phyloP scores from a whole-genome alignment of 192 early-diverging fungal species.

The Coemansia sp. region DNA sequence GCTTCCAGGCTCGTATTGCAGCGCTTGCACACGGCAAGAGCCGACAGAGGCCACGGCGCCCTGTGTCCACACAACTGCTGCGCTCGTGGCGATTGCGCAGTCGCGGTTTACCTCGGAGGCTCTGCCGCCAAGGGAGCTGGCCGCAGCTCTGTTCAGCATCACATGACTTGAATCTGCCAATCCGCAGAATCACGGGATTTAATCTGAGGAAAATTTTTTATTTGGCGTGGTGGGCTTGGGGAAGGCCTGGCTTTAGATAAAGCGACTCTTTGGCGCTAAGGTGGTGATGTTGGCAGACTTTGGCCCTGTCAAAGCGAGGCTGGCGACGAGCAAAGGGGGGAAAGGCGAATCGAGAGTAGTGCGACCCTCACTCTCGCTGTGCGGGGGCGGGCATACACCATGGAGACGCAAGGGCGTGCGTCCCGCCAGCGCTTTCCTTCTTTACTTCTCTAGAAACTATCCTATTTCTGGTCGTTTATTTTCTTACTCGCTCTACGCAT shows the following conservation, averaged over 20 bases:
- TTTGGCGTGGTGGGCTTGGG: not conserved
- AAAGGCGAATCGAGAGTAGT: not conserved
- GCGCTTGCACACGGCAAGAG: slow-evolving; percentile 12
- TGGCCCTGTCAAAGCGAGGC: slow-evolving; percentile 4
- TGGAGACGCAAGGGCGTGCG: slow-evolving; percentile 1
- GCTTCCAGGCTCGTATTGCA: slow-evolving; percentile 49
- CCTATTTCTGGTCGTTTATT: slow-evolving; percentile 23
- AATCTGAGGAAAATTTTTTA: not conserved
- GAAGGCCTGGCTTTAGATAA: not conserved
- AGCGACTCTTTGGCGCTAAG: not conserved
- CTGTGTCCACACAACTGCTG: slow-evolving; percentile 43
- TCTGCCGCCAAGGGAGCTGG: slow-evolving; percentile 30
- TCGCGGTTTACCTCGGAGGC: slow-evolving; percentile 23
- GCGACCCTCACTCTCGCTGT: not conserved
- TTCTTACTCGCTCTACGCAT: slow-evolving; percentile 1
- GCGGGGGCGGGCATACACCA: not conserved
- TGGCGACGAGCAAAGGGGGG: not conserved
- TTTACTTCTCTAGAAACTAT: slow-evolving; percentile 18
- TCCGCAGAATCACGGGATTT: not conserved
- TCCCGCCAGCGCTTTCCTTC: slow-evolving; percentile 12
- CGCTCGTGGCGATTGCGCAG: slow-evolving; percentile 42
- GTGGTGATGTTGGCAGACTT: not conserved
- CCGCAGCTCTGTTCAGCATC: slow-evolving; percentile 32
- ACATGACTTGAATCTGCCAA: not conserved
- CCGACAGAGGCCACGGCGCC: not conserved